phyloP scores from a whole-genome alignment of 352 stramenopile genomes.

The Phytophthora parvispora region DNA sequence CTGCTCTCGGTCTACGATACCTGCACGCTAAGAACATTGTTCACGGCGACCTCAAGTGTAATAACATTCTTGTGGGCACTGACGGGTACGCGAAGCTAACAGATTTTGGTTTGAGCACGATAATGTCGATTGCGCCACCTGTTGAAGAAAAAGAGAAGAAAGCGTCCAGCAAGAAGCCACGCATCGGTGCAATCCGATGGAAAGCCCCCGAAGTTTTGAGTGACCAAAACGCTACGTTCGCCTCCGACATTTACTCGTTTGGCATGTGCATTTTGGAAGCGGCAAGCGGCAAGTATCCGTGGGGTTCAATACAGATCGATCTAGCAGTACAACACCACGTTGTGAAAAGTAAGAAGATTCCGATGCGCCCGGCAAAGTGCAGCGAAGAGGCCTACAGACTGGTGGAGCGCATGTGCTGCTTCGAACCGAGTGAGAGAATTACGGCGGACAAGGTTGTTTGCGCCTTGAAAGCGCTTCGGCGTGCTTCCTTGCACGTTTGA shows the following conservation, averaged over 20 bases:
- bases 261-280: not conserved
- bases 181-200: not conserved
- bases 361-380: not conserved
- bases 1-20: conserved; percentile 58
- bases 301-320: not conserved
- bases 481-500: no score
- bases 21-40: conserved; percentile 43
- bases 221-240: not conserved
- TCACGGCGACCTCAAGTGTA: conserved; percentile 35
- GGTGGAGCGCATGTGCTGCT: not conserved
- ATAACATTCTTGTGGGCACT: conserved; percentile 6
- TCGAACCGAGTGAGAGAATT: not conserved
- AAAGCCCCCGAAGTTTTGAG: not conserved
- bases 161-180: no score
- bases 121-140: no score
- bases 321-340: not conserved
- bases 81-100: not conserved
- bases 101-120: not conserved
- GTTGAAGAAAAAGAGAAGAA: not conserved
- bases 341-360: not conserved
- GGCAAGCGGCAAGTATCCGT: not conserved
- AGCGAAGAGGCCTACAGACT: not conserved
- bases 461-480: no score
- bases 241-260: not conserved
- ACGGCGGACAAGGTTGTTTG: not conserved